A percentile compares a stretch with the other conserved stretches of the same genome.
Conservation (phyloP, 2,329 filamentous ascomycete genomes). For the Nemania sp. region DNA sequence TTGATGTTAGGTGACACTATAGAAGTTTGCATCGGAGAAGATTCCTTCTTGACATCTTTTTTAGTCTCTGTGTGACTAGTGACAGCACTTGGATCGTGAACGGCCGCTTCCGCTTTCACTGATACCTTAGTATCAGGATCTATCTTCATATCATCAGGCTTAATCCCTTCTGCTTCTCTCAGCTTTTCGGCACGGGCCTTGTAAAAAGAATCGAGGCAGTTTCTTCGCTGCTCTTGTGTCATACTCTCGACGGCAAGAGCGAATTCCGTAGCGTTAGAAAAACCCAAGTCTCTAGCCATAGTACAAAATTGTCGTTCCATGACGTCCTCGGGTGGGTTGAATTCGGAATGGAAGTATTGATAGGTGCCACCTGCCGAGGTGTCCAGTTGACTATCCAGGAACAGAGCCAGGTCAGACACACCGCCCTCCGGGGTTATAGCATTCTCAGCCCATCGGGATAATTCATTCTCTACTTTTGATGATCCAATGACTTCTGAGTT, state of each 20-base stretch:
- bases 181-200: slow-evolving; percentile 61
- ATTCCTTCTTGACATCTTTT: slow-evolving; percentile 9
- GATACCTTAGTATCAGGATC: slow-evolving; percentile 3
- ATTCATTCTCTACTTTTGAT: slow-evolving; percentile 84
- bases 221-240: slow-evolving; percentile 80
- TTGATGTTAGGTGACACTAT: slow-evolving; percentile 19
- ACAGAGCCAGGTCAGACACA: slow-evolving; percentile 59
- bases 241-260: slow-evolving; percentile 87
- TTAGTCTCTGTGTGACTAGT: neutral
- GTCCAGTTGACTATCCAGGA: slow-evolving; percentile 55
- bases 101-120: slow-evolving; percentile 10
- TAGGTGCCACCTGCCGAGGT: slow-evolving; percentile 33
- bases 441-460: slow-evolving; percentile 76
- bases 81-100: neutral
- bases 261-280: slow-evolving; percentile 77
- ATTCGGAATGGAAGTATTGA: slow-evolving; percentile 50
- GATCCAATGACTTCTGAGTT: slow-evolving; percentile 94
- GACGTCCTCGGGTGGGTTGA: slow-evolving; percentile 75
- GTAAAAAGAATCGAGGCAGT: slow-evolving; percentile 83
- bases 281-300: slow-evolving; percentile 82
- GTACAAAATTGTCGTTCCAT: slow-evolving; percentile 83
- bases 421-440: slow-evolving; percentile 50
- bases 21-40: slow-evolving; percentile 6
- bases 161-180: slow-evolving; percentile 35
- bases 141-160: slow-evolving; percentile 2